Conservation (phyloP, 257 asterid genomes). For the Capsicum rhomboideum region DNA sequence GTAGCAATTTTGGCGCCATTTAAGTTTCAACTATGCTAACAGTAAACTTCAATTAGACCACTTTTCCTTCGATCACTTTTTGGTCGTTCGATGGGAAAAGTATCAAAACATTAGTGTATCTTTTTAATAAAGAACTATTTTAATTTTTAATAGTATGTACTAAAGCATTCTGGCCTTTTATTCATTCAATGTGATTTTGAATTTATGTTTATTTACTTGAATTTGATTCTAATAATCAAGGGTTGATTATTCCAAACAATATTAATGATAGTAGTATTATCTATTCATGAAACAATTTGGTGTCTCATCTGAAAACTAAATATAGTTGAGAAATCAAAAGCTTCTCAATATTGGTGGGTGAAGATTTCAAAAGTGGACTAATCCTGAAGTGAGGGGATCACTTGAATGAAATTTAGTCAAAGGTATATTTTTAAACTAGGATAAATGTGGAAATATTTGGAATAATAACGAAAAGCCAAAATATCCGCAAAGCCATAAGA, state of each 20-base stretch:
- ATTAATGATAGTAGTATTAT: no score
- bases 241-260: neutral
- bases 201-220: neutral
- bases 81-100: neutral
- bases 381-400: no score
- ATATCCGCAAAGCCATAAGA: no score
- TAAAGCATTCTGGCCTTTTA: neutral
- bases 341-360: no score
- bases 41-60: neutral
- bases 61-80: neutral
- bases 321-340: no score
- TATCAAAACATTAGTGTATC: neutral
- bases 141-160: neutral
- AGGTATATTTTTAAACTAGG: no score
- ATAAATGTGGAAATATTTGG: no score
- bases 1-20: slow-evolving; percentile 15
- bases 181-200: neutral
- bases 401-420: no score
- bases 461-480: no score
- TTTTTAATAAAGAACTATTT: neutral
- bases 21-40: slow-evolving; percentile 2
- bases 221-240: neutral
- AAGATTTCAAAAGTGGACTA: no score
- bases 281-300: neutral
- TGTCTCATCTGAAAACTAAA: no score